Evolutionary conservation across 805 yeast species (phyloP).

Genomic region (Zygotorulaspora danielsina): DNA sequence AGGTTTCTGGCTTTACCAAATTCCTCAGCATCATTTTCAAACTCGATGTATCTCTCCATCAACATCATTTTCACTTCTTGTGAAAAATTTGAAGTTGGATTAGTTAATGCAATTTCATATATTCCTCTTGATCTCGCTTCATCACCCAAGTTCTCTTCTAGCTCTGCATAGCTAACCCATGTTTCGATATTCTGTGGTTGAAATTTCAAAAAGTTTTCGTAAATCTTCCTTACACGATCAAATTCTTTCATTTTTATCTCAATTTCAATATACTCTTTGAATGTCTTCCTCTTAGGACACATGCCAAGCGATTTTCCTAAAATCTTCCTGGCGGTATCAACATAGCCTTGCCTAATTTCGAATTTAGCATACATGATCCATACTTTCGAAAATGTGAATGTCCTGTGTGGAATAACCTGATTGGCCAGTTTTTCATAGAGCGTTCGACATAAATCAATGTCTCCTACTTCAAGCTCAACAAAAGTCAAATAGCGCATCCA

Average conservation of each 20-base stretch:
- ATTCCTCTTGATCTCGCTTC: conserved; percentile 61
- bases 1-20: conserved; percentile 53
- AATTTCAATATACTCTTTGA: conserved; percentile 59
- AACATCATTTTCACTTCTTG: conserved; percentile 20
- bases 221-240: conserved; percentile 72
- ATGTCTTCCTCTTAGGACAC: conserved; percentile 55
- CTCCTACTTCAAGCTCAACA: conserved; percentile 49
- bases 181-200: conserved; percentile 28
- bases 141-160: conserved; percentile 69
- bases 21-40: conserved; percentile 56
- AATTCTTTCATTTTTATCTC: conserved; percentile 71
- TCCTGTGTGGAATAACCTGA: conserved; percentile 49
- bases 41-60: conserved; percentile 47
- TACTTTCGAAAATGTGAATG: conserved; percentile 62
- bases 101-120: conserved; percentile 45
- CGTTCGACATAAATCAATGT: conserved; percentile 44
- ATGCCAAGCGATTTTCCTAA: conserved; percentile 71
- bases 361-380: conserved; percentile 74
- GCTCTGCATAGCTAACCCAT: conserved; percentile 62
- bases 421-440: conserved; percentile 49
- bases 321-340: conserved; percentile 57
- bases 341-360: conserved; percentile 57
- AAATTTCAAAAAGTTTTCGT: conserved; percentile 49
- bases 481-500: conserved; percentile 65
- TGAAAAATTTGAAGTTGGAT: conserved; percentile 25